A percentile compares a stretch with the other conserved stretches of the same genome.
Conservation (phyloP, 495 filamentous ascomycete genomes). For the Annulohypoxylon bovei region DNA sequence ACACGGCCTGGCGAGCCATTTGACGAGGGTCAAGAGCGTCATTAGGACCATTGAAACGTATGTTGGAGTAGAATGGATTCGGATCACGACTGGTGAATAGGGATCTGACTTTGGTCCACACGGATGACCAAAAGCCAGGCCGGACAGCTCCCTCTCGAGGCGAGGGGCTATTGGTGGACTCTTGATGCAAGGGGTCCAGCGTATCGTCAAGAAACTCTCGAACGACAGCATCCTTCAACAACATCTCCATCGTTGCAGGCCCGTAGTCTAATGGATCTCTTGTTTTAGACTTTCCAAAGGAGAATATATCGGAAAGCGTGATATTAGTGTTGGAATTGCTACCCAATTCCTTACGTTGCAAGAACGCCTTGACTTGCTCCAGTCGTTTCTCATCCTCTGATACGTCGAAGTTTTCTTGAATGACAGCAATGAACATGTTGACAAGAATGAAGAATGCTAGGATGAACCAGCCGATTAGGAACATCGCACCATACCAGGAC, state of each 20-base stretch:
- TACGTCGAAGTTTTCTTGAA: slow-evolving; percentile 99
- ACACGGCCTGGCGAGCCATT: slow-evolving; percentile 90
- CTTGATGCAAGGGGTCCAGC: slow-evolving; percentile 53
- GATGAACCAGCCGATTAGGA: slow-evolving; percentile 95
- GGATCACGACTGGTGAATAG: slow-evolving; percentile 73
- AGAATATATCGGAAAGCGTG: slow-evolving; percentile 87
- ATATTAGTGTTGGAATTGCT: slow-evolving; percentile 71
- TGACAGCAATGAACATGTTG: slow-evolving; percentile 99
- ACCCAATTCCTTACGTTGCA: slow-evolving; percentile 89
- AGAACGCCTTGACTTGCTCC: slow-evolving; percentile 92
- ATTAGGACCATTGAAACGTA: slow-evolving; percentile 75
- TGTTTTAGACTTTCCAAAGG: slow-evolving; percentile 72
- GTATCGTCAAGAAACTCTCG: slow-evolving; percentile 91
- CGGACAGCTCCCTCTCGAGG: slow-evolving; percentile 52
- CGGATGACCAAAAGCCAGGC: slow-evolving; percentile 63
- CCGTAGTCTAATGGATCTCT: slow-evolving; percentile 90
- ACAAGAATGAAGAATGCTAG: slow-evolving; percentile 94
- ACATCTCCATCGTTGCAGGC: slow-evolving; percentile 89
- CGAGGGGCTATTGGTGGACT: slow-evolving; percentile 51
- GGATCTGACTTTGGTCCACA: slow-evolving; percentile 65
- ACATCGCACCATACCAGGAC: slow-evolving; percentile 93
- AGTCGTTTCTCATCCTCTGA: slow-evolving; percentile 97
- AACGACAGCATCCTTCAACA: slow-evolving; percentile 94
- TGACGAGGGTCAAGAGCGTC: slow-evolving; percentile 83
- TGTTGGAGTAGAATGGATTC: slow-evolving; percentile 93